phyloP scores from a whole-genome alignment of 2,329 filamentous ascomycete species.

The Tolypocladium sp. region DNA sequence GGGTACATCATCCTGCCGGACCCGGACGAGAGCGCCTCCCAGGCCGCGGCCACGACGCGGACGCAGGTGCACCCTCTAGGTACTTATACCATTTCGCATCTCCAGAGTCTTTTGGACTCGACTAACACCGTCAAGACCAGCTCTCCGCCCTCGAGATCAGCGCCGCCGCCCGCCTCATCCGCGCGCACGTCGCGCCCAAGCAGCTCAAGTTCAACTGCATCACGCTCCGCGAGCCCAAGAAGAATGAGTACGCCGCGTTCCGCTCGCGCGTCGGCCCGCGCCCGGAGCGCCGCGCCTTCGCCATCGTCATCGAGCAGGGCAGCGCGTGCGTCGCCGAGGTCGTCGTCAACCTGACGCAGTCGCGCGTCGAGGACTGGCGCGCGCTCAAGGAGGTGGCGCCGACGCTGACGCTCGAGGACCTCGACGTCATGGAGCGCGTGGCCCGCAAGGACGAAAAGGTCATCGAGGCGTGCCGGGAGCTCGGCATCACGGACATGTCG shows the following conservation, averaged over 20 bases:
- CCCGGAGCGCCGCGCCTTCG: slow-evolving; percentile 38
- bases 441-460: slow-evolving; percentile 62
- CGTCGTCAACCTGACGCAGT: slow-evolving; percentile 36
- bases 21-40: slow-evolving; percentile 26
- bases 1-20: slow-evolving; percentile 37
- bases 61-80: slow-evolving; percentile 26
- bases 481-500: slow-evolving; percentile 73
- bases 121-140: slow-evolving; percentile 29
- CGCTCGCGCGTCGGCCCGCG: slow-evolving; percentile 38
- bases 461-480: slow-evolving; percentile 65
- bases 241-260: slow-evolving; percentile 54
- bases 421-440: slow-evolving; percentile 64
- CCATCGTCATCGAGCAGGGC: slow-evolving; percentile 35
- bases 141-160: slow-evolving; percentile 46
- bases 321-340: slow-evolving; percentile 35
- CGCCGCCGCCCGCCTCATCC: slow-evolving; percentile 37
- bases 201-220: slow-evolving; percentile 49
- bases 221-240: slow-evolving; percentile 56
- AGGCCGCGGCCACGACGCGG: slow-evolving; percentile 20
- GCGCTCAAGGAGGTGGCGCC: slow-evolving; percentile 36
- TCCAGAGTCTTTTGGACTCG: too few species aligned
- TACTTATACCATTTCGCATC: too few species aligned
- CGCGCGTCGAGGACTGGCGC: slow-evolving; percentile 33
- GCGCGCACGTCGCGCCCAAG: slow-evolving; percentile 23
- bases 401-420: slow-evolving; percentile 67